phyloP scores from a whole-genome alignment of 768 basidiomycete species.

The Gelatoporia subvermispora region DNA sequence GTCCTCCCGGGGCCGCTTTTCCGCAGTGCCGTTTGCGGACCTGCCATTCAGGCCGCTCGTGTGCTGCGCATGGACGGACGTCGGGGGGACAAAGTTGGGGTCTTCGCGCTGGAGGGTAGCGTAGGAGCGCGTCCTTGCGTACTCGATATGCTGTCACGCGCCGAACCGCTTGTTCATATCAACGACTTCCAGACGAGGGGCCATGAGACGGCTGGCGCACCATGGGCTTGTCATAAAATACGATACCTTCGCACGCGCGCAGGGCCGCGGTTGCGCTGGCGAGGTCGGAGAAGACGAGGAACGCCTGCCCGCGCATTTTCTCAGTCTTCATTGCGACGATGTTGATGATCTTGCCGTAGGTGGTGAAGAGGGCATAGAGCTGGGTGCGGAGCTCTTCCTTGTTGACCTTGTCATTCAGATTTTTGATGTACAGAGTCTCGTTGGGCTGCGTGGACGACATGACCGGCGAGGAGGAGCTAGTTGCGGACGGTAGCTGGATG shows the following conservation, averaged over 20 bases:
- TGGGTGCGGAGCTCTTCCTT: slow-evolving; percentile 83
- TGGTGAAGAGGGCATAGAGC: slow-evolving; percentile 85
- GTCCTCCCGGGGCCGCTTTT: slow-evolving; percentile 68
- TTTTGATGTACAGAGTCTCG: slow-evolving; percentile 86
- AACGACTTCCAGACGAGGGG: slow-evolving; percentile 21
- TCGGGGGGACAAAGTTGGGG: slow-evolving; percentile 74
- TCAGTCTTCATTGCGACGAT: slow-evolving; percentile 83
- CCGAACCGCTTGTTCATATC: slow-evolving; percentile 19
- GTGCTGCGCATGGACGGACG: slow-evolving; percentile 51
- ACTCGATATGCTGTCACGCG: slow-evolving; percentile 71
- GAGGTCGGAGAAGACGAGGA: slow-evolving; percentile 92
- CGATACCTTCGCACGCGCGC: slow-evolving; percentile 88
- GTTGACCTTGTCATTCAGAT: slow-evolving; percentile 89
- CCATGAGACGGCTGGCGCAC: slow-evolving; percentile 42
- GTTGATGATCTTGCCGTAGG: slow-evolving; percentile 92
- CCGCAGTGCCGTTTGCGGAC: slow-evolving; percentile 28
- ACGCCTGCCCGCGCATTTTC: slow-evolving; percentile 91
- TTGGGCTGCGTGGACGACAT: slow-evolving; percentile 66
- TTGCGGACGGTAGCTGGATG: background rate
- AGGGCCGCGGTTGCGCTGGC: slow-evolving; percentile 88
- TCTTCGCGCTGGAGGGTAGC: slow-evolving; percentile 79
- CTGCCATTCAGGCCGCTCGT: slow-evolving; percentile 8
- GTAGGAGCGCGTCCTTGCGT: slow-evolving; percentile 86
- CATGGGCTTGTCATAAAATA: slow-evolving; percentile 89
- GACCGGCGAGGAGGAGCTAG: background rate